Evolutionary conservation across 108 stramenopile genomes (phyloP), one percentile per base, ranked within the genome.

Genomic region (Schizochytrium sp.): DNA sequence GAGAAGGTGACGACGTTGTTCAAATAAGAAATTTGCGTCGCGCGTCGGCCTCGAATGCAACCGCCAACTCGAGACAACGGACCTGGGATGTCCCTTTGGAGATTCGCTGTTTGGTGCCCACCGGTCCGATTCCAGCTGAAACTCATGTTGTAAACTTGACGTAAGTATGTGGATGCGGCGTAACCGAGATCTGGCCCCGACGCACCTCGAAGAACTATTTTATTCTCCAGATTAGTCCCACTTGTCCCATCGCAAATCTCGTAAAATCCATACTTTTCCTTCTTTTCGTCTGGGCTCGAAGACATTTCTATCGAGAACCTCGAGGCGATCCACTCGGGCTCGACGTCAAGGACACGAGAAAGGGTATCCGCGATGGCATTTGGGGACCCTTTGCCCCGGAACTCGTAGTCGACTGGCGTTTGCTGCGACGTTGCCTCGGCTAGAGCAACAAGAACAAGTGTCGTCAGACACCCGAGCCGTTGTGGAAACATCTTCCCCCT

Each of bases 1-100:
- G 90, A 91, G 59, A 91, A 91, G 14, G 94, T 93, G 53, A 92
- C 93, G 5, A 93, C 92, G 88, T 94, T 94, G 89, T 89, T 90
- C 29, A 92, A 43, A 44, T 94, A 93, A 14, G 44, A 71, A 51
- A 48, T 89, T 5, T 55, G 59, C 8, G n/a, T 59, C 10, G 8
- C 59, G 57, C 59, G 87, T 18, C 29, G n/a, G 10, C 29, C 59
- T 6, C 87, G 57, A 29, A 28, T 10, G 59, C 29, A 41, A 19
- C 19, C 58, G 23, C 59, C 34, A 5, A 58, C 55, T 5, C 41
- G 16, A 1, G 16, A 6, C 25, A 87, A 18, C 25, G 63, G 57
- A 5, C n/a, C 19, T 25, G 53, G 87, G 19, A 8, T 5, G 57
- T 57, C 57, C 2, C 55, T 21, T 0, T 34, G 6, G 19, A 23